phyloP scores from a whole-genome alignment of 305 asterid species.

The Solanum hybrid region DNA sequence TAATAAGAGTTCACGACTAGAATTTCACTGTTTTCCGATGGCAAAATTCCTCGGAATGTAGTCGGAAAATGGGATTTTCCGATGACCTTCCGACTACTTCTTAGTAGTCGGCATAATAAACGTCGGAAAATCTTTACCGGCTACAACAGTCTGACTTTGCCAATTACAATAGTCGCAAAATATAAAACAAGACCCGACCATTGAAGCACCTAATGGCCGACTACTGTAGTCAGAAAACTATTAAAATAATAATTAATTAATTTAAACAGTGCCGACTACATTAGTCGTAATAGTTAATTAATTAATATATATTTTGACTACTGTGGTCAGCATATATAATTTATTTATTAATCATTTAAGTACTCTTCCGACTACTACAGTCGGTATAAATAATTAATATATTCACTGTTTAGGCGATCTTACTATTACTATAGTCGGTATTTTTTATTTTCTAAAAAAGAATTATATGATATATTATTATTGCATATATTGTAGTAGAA shows the following conservation, averaged over 20 bases:
- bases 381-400: no score
- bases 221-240: not conserved
- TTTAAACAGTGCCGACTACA: not conserved
- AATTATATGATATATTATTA: no score
- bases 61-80: no score
- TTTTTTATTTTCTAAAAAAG: no score
- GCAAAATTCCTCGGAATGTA: not conserved
- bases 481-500: not conserved
- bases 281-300: not conserved
- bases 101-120: not conserved
- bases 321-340: not conserved
- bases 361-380: no score
- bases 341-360: no score
- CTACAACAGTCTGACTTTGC: not conserved
- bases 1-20: not conserved
- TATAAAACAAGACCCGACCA: not conserved
- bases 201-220: not conserved
- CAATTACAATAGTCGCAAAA: not conserved
- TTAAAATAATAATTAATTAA: no score
- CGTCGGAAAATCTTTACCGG: not conserved
- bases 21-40: not conserved
- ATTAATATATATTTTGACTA: no score
- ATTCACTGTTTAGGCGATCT: no score
- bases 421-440: not conserved
- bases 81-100: not conserved